These are phyloP conservation scores for Mortierella sp. DNA, from an alignment of 371 early-diverging fungal species.

Conservation along the genomic window DNA sequence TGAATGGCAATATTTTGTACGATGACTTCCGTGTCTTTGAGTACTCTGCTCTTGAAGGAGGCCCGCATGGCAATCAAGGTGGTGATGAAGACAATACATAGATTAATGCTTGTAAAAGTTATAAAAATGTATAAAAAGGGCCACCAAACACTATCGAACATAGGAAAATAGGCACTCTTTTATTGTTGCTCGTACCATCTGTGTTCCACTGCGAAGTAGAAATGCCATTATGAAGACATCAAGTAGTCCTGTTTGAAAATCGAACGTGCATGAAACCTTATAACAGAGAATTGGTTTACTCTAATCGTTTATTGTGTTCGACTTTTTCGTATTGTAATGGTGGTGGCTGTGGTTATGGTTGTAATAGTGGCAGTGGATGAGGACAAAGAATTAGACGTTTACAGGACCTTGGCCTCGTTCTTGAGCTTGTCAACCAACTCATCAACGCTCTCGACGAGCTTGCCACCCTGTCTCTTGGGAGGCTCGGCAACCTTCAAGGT, in stretches of 20 bases:
- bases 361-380: not conserved
- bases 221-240: too few species aligned
- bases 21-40: conserved; percentile 55
- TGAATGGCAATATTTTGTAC: conserved; percentile 65
- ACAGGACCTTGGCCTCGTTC: conserved; percentile 73
- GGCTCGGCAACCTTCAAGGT: conserved; percentile 94
- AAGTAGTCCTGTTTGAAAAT: too few species aligned
- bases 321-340: not conserved
- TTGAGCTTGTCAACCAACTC: conserved; percentile 92
- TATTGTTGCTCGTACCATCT: too few species aligned
- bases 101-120: too few species aligned
- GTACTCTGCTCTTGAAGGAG: not conserved
- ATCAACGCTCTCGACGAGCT: conserved; percentile 95
- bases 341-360: not conserved
- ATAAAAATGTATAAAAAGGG: not conserved
- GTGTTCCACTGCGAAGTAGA: too few species aligned
- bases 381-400: conserved; percentile 4
- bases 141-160: too few species aligned
- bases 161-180: too few species aligned
- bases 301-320: not conserved
- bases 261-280: too few species aligned
- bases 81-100: too few species aligned
- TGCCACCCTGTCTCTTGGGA: conserved; percentile 93
- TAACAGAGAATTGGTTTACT: not conserved
- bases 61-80: not conserved